phyloP scores from a whole-genome alignment of 2,329 filamentous ascomycete species.

The Aspergillus piperis region DNA sequence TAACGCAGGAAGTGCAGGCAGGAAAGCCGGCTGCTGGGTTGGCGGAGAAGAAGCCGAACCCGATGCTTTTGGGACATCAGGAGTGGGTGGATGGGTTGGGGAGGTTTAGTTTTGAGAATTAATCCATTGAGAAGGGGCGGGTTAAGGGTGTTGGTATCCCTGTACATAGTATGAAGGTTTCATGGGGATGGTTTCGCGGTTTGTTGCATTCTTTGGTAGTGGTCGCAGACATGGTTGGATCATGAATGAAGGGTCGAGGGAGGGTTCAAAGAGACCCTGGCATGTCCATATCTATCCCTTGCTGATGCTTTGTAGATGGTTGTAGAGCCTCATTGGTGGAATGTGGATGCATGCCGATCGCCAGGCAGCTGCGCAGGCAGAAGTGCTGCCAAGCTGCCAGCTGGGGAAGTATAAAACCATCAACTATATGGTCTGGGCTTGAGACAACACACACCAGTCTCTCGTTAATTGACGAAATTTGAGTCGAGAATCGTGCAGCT shows the following conservation, averaged over 20 bases:
- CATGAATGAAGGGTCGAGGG: too few relatives aligned
- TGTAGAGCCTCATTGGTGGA: too few relatives aligned
- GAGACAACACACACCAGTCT: neutral
- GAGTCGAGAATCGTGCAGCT: neutral
- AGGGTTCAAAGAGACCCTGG: too few relatives aligned
- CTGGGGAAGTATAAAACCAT: neutral
- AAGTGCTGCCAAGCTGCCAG: neutral
- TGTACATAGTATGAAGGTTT: neutral
- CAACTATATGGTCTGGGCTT: neutral
- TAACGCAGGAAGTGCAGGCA: slow-evolving; percentile 11
- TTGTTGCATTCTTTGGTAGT: neutral
- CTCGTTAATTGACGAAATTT: neutral
- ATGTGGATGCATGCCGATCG: neutral
- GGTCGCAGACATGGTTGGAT: neutral
- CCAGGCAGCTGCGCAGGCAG: neutral
- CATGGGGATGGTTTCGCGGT: neutral
- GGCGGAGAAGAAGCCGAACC: slow-evolving; percentile 6
- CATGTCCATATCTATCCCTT: too few relatives aligned
- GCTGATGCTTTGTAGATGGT: too few relatives aligned
- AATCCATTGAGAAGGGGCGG: too few relatives aligned
- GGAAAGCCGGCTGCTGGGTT: slow-evolving; percentile 9
- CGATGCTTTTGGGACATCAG: slow-evolving; percentile 11
- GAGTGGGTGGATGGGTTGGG: slow-evolving; percentile 8
- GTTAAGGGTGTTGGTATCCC: neutral
- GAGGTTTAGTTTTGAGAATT: slow-evolving; percentile 48